A percentile compares a stretch with the other conserved stretches of the same genome.
Conservation (phyloP, 306 rosid genomes). For the Clitoria ternatea region DNA sequence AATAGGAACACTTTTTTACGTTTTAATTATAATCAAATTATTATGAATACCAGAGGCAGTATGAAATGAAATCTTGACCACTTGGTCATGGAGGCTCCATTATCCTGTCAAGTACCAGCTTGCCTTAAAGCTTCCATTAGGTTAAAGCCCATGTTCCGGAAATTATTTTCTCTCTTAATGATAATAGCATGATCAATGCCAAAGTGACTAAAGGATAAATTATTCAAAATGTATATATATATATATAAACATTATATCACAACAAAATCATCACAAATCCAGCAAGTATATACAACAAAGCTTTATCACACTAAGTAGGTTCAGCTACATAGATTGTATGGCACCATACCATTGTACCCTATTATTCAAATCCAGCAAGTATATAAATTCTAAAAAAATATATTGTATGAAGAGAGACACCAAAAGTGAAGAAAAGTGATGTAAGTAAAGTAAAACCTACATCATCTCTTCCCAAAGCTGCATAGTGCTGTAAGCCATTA, state of each 20-base stretch:
- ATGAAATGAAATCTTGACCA: background rate
- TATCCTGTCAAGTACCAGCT: background rate
- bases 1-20: background rate
- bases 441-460: conserved; percentile 42
- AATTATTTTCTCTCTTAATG: background rate
- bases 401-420: background rate
- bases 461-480: conserved; percentile 80
- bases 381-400: background rate
- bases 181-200: background rate
- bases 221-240: background rate
- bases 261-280: background rate
- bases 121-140: background rate
- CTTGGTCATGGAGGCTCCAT: background rate
- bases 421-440: conserved; percentile 4
- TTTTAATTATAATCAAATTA: background rate
- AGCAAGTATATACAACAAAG: conserved; percentile 12
- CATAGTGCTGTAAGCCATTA: conserved; percentile 90
- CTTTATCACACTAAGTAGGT: too few species aligned
- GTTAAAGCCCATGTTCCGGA: background rate
- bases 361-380: background rate
- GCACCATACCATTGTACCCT: too few species aligned
- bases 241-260: background rate
- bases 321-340: too few species aligned
- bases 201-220: background rate
- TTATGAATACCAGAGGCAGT: background rate